These are phyloP conservation scores for Clathrospora elynae DNA, from an alignment of 2,329 filamentous ascomycete species.

Conservation along the genomic window DNA sequence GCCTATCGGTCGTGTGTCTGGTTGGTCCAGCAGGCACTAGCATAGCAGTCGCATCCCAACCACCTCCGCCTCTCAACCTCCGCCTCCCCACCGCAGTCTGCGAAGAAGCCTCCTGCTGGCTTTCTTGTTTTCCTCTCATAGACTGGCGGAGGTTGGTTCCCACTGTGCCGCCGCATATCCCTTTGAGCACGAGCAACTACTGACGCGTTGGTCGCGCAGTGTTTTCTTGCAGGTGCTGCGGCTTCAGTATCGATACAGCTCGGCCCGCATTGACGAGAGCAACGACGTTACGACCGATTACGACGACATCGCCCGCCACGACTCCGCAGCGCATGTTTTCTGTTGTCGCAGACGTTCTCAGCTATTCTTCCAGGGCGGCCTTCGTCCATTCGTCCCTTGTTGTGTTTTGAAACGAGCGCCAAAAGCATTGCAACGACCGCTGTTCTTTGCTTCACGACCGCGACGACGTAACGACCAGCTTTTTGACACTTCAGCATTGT, in stretches of 20 bases:
- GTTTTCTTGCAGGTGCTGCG: conserved; percentile 31
- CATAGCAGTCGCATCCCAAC: conserved; percentile 49
- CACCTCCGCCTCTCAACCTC: conserved; percentile 50
- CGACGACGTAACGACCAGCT: conserved; percentile 50
- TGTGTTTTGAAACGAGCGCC: conserved; percentile 38
- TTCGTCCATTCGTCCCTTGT: conserved; percentile 37
- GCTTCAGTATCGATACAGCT: conserved; percentile 40
- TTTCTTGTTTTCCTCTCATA: conserved; percentile 30
- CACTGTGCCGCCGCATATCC: conserved; percentile 14
- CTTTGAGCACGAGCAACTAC: conserved; percentile 19
- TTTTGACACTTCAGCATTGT: conserved; percentile 48
- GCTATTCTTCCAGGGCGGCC: conserved; percentile 38
- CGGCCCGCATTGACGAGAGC: conserved; percentile 41
- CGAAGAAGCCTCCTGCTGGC: conserved; percentile 32
- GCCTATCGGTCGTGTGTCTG: conserved; percentile 45
- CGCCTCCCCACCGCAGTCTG: conserved; percentile 42
- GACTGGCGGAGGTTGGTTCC: conserved; percentile 26
- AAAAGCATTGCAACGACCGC: conserved; percentile 38
- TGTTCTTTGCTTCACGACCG: conserved; percentile 44
- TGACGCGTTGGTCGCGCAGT: conserved; percentile 36
- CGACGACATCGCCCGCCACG: conserved; percentile 24
- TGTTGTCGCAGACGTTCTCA: conserved; percentile 14
- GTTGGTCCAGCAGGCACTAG: conserved; percentile 46
- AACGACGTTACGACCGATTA: conserved; percentile 42
- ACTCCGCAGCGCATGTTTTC: conserved; percentile 30